Conservation (phyloP, 2,329 filamentous ascomycete genomes). For the Amauroascus verrucosus region DNA sequence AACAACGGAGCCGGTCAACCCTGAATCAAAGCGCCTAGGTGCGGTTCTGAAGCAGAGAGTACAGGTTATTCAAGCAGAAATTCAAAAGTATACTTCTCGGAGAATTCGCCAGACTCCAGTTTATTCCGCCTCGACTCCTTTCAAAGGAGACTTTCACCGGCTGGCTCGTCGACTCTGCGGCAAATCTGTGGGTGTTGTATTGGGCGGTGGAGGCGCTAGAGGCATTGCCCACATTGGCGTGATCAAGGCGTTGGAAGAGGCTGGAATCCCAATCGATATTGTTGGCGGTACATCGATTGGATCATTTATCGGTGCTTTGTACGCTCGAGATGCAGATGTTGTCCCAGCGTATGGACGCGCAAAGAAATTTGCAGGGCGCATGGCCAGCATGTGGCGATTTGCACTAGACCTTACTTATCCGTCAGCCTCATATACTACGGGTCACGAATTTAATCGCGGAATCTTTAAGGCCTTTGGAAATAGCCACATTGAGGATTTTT, state of each 20-base stretch:
- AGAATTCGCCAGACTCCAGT: conserved; percentile 78
- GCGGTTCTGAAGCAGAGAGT: conserved; percentile 83
- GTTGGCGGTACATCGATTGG: conserved; percentile 94
- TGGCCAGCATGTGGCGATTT: conserved; percentile 99
- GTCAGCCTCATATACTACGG: conserved; percentile 91
- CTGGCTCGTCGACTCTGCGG: conserved; percentile 82
- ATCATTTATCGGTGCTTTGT: conserved; percentile 86
- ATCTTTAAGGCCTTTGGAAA: conserved; percentile 98
- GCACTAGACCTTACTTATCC: conserved; percentile 92
- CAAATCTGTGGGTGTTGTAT: conserved; percentile 85
- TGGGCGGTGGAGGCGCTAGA: conserved; percentile 85
- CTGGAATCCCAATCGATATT: conserved; percentile 90
- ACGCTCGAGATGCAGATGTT: conserved; percentile 90
- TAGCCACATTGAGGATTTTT: conserved; percentile 96
- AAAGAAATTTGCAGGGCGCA: conserved; percentile 96
- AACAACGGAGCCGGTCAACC: conserved; percentile 64
- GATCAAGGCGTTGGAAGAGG: conserved; percentile 89
- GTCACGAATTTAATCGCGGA: conserved; percentile 96
- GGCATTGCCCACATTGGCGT: conserved; percentile 90
- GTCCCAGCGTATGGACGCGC: conserved; percentile 94
- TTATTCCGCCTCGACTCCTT: conserved; percentile 83
- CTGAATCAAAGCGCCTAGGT: conserved; percentile 66
- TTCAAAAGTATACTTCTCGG: conserved; percentile 95
- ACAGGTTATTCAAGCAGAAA: conserved; percentile 89
- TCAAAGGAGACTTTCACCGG: conserved; percentile 94